Percentiles rank a stretch among this genome's conserved stretches.
Evolutionary conservation across 73 alveolate genomes (phyloP).

Genomic region (Paramecium caudatum): DNA sequence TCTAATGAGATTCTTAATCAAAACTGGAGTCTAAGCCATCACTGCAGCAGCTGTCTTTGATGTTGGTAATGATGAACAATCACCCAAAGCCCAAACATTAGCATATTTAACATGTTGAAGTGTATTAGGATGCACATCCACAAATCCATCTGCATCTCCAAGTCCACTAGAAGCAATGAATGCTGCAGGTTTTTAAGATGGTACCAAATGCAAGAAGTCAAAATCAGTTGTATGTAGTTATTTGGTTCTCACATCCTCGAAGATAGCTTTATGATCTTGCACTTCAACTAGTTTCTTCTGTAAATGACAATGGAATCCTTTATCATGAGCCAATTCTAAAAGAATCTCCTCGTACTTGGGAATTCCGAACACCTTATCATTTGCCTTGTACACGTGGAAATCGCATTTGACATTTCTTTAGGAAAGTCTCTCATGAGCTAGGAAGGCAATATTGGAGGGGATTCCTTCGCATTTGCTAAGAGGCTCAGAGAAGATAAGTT

Average conservation of each 20-base stretch:
- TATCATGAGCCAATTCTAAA: conserved; percentile 70
- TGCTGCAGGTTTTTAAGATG: conserved; percentile 85
- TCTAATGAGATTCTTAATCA: conserved; percentile 80
- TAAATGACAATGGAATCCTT: conserved; percentile 79
- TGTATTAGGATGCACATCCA: conserved; percentile 85
- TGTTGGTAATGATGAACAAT: conserved; percentile 80
- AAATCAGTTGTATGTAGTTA: conserved; percentile 74
- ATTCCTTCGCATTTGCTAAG: conserved; percentile 95
- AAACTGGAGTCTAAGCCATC: conserved; percentile 87
- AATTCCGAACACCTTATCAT: conserved; percentile 81
- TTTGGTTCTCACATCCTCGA: conserved; percentile 79
- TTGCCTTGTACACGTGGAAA: conserved; percentile 80
- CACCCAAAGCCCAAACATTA: conserved; percentile 90
- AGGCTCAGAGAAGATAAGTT: conserved; percentile 85
- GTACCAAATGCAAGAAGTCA: conserved; percentile 89
- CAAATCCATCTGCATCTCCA: conserved; percentile 85
- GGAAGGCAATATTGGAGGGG: conserved; percentile 86
- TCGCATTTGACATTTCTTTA: conserved; percentile 79
- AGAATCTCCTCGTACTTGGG: conserved; percentile 82
- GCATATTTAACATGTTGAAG: conserved; percentile 80
- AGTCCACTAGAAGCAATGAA: conserved; percentile 80
- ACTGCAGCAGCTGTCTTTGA: conserved; percentile 94
- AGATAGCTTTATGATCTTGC: conserved; percentile 79
- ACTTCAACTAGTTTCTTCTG: conserved; percentile 79
- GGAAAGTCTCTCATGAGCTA: conserved; percentile 83